Base-by-base conservation (phyloP, 192 early-diverging fungal species). In the Entomortierella beljakovae region DNA sequence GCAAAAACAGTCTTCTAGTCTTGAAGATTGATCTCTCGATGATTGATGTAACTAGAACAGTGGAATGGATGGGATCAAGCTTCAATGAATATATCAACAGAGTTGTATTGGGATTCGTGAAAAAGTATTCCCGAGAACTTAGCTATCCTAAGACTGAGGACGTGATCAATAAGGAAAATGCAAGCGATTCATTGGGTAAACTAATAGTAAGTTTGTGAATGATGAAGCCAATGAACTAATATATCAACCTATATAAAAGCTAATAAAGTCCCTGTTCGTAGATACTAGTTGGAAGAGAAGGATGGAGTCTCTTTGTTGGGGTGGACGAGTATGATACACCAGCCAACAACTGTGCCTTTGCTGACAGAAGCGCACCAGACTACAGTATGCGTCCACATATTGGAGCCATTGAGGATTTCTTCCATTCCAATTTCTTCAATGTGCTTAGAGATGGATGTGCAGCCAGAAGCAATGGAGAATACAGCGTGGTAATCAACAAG, bases 321-420 rank as follows among this genome's bases (percentile, higher is more conserved):
- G 70, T 81, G 22, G 79, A 81, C 49, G 70, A 72, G 31, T 81
- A 81, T 29, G 79, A 81, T 57, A 52, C 79, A 22, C 64, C 70
- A 68, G 68, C 25, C 49, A 71, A 73, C 59, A 81, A 68, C 69
- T 68, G 61, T 31, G 64, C 55, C 51, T 81, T 81, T 42, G 56
- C 64, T 66, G 64, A 59, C 15, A 46, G 35, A 22, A 67, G 38
- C 57, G 51, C 56, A 68, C 71, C 73, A 38, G 61, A 59, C 42
- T 46, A 54, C 31, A 25, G 37, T 58, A 35, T 46, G 40, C 43
- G 58, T 61, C 51, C 67, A 34, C 61, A 68, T 28, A 59, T 81
- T 53, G 49, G 28, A 53, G 31, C 55, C 16, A 61, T 81, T 49
- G 70, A 81, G 57, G 37, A 43, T 37, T 81, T 73, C 58, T 81